These are phyloP conservation scores for Hypoxylon sp. DNA, from an alignment of 2,329 filamentous ascomycete species.

Conservation along the genomic window DNA sequence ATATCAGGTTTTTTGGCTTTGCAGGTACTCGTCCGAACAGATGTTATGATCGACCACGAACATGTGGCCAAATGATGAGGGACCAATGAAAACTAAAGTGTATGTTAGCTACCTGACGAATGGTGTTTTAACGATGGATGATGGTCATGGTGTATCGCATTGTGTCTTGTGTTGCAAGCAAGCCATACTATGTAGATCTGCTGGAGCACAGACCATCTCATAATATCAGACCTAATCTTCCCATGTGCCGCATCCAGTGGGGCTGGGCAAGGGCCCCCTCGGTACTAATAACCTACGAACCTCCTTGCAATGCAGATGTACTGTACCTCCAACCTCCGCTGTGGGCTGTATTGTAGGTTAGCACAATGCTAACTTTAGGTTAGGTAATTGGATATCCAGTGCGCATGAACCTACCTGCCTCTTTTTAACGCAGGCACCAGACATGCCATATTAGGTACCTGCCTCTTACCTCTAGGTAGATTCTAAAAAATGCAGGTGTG, in stretches of 20 bases:
- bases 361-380: slow-evolving; percentile 10
- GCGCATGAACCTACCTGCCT: slow-evolving; percentile 20
- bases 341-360: not conserved
- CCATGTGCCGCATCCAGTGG: slow-evolving; percentile 20
- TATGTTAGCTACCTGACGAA: not conserved
- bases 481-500: not conserved
- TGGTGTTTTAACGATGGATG: not conserved
- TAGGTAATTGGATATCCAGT: slow-evolving; percentile 4
- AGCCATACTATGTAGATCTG: not conserved
- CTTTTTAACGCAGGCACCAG: not conserved
- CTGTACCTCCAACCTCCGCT: slow-evolving; percentile 3
- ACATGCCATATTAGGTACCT: not conserved
- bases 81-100: not conserved
- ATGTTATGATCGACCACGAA: not conserved
- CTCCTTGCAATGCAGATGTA: slow-evolving; percentile 11
- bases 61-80: not conserved
- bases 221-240: not conserved
- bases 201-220: too few relatives aligned
- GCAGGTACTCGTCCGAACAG: slow-evolving; percentile 3
- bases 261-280: slow-evolving; percentile 9
- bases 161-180: too few relatives aligned
- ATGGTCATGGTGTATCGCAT: not conserved
- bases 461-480: not conserved
- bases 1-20: slow-evolving; percentile 3
- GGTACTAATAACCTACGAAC: slow-evolving; percentile 20